Conservation (phyloP, 192 early-diverging fungal species). For the Backusella australiensis region DNA sequence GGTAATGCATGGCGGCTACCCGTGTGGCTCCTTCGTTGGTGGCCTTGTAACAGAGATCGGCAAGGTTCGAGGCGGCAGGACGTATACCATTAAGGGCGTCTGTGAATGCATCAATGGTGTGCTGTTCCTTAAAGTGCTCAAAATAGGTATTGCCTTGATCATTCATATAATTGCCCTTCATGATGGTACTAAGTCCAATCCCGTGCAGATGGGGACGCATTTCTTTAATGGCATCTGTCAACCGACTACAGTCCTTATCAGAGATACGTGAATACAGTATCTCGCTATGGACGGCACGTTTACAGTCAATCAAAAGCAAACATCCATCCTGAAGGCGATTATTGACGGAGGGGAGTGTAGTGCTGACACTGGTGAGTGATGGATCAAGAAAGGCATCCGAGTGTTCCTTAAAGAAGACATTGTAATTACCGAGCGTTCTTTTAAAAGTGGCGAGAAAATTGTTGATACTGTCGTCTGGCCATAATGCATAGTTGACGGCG, state of each 20-base stretch:
- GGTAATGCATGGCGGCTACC: not conserved
- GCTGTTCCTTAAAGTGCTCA: not conserved
- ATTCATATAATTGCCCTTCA: not conserved
- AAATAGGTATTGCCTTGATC: not conserved
- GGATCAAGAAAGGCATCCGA: slow-evolving; percentile 14
- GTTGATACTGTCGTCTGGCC: slow-evolving; percentile 30
- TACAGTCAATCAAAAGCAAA: slow-evolving; percentile 7
- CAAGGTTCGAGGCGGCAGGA: not conserved
- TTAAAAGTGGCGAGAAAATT: slow-evolving; percentile 17
- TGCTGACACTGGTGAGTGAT: not conserved
- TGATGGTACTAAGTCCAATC: slow-evolving; percentile 4
- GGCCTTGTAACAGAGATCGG: not conserved
- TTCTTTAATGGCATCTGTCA: slow-evolving; percentile 3
- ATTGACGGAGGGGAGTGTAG: slow-evolving; percentile 2
- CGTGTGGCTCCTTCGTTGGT: not conserved
- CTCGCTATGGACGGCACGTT: slow-evolving; percentile 13
- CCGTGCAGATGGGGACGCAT: slow-evolving; percentile 12
- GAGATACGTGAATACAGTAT: slow-evolving; percentile 1
- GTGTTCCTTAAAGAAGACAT: slow-evolving; percentile 12
- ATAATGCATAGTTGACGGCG: slow-evolving; percentile 22
- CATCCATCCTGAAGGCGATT: not conserved
- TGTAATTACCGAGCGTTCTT: slow-evolving; percentile 7
- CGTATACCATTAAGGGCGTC: not conserved
- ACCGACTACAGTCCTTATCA: slow-evolving; percentile 10
- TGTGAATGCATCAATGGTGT: not conserved